Base-by-base conservation (phyloP, 306 rosid species). In the Corylus avellana region DNA sequence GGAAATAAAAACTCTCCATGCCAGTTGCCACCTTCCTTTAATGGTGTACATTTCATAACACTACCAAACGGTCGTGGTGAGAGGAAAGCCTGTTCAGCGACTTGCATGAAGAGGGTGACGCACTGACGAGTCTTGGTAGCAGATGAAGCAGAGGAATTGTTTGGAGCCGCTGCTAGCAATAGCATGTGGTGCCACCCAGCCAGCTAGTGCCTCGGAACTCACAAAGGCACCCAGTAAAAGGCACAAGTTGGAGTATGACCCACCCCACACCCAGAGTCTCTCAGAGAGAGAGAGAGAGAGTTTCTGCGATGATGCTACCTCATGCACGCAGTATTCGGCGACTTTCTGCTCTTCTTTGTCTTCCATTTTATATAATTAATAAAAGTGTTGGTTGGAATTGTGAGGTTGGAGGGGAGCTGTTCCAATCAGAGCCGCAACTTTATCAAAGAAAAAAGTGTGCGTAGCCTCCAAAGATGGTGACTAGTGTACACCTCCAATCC, bases 131-230 rank as follows among this genome's bases (percentile, higher is more conserved):
- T 74, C 66, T 27, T 44, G 18, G 39, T 18, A 39, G 9, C 44
- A 58, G 77, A 78, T 54, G 74, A 37, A 61, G n/a, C 46, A 47
- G 50, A 55, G 70, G 12, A 49, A 63, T 14, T 64, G 79, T 66
- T 44, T 68, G 70, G n/a, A 48, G 64, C 73, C 20, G 59, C 5
- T 47, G 17, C 0, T 39, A 32, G 4, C 1, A 4, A 39, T 39
- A 39, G 79, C 86, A 83, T 83, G 86, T 78, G 83, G 64, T 16
- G 58, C 51, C 82, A 67, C 73, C 68, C 35, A 58, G 64, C 35
- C 57, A 59, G 63, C 12, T 17, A 59, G 13, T 10, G 63, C 79
- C 57, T 80, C 56, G 84, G 80, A 77, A 75, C 79, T 75, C 80
- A 27, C 39, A 75, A 80, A 50, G n/a, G 18, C 12, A 25, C 44